phyloP scores from a whole-genome alignment of 2,329 filamentous ascomycete genomes.

The Neonectria punicea region DNA sequence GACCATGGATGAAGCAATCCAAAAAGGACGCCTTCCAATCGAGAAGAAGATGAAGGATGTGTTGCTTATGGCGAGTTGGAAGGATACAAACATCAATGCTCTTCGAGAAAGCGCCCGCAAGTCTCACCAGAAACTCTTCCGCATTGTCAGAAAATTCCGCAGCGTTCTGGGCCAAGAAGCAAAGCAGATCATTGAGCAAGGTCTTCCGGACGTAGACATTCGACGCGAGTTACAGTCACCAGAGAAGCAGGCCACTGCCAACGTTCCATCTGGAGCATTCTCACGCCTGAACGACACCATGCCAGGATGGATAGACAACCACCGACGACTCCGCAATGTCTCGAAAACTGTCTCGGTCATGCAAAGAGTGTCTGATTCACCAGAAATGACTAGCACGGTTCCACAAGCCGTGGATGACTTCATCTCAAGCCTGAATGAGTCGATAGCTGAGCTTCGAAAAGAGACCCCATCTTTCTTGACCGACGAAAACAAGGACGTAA shows the following conservation, averaged over 20 bases:
- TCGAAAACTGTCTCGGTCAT: slow-evolving; percentile 79
- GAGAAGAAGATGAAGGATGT: slow-evolving; percentile 95
- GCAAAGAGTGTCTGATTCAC: slow-evolving; percentile 67
- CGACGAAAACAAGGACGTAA: slow-evolving; percentile 83
- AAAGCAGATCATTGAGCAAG: slow-evolving; percentile 69
- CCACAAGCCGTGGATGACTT: slow-evolving; percentile 73
- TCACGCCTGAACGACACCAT: slow-evolving; percentile 40
- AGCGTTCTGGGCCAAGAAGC: slow-evolving; percentile 80
- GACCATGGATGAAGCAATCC: slow-evolving; percentile 71
- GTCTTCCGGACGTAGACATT: slow-evolving; percentile 63
- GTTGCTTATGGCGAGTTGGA: slow-evolving; percentile 95
- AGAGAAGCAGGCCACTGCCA: slow-evolving; percentile 4
- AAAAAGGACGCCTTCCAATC: slow-evolving; percentile 75
- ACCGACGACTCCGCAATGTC: slow-evolving; percentile 77
- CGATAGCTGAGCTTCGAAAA: slow-evolving; percentile 79
- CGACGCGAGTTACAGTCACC: slow-evolving; percentile 12
- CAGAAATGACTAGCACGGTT: slow-evolving; percentile 64
- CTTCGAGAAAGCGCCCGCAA: slow-evolving; percentile 88
- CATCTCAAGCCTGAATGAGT: slow-evolving; percentile 72
- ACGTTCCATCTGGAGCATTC: slow-evolving; percentile 31
- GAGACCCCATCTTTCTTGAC: slow-evolving; percentile 84
- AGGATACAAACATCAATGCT: slow-evolving; percentile 93
- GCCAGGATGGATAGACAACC: slow-evolving; percentile 54
- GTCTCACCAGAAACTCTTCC: slow-evolving; percentile 93
- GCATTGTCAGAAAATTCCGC: slow-evolving; percentile 90